Evolutionary conservation across 108 stramenopile species (phyloP).

Genomic region (Epipyxis sp.): DNA sequence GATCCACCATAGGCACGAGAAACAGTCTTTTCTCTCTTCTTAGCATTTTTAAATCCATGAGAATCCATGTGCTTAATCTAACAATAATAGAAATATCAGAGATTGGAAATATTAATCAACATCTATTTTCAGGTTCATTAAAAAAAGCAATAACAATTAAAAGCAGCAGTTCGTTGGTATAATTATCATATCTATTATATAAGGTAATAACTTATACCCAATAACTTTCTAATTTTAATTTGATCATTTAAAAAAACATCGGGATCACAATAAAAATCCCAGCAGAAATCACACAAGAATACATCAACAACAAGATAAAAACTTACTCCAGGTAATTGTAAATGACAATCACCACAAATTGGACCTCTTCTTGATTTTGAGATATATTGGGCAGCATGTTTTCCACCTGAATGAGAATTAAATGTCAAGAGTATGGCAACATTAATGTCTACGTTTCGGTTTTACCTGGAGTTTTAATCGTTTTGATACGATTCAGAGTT

Average conservation of each 20-base stretch:
- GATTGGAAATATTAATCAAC: not conserved
- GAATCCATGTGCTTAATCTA: slow-evolving; percentile 54
- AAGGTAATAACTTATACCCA: slow-evolving; percentile 41
- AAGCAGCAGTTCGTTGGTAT: too few relatives aligned
- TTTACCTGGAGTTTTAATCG: slow-evolving; percentile 78
- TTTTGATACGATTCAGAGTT: slow-evolving; percentile 65
- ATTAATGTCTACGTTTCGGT: not conserved
- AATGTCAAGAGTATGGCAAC: not conserved
- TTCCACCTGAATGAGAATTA: slow-evolving; percentile 56
- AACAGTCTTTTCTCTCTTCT: slow-evolving; percentile 95
- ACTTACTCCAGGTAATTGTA: slow-evolving; percentile 79
- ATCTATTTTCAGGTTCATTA: not conserved
- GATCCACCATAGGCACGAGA: slow-evolving; percentile 94
- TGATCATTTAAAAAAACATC: not conserved
- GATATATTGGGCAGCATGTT: slow-evolving; percentile 74
- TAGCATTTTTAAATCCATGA: slow-evolving; percentile 57
- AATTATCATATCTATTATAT: slow-evolving; percentile 25
- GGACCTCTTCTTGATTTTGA: slow-evolving; percentile 84
- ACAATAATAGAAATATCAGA: not conserved
- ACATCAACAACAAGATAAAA: not conserved
- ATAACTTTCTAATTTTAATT: too few relatives aligned
- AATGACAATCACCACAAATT: slow-evolving; percentile 85
- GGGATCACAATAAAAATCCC: not conserved
- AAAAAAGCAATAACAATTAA: not conserved
- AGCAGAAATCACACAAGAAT: too few relatives aligned